Evolutionary conservation across 176 grass and related monocot genomes (phyloP).

Genomic region (Puccinellia tenuiflora): DNA sequence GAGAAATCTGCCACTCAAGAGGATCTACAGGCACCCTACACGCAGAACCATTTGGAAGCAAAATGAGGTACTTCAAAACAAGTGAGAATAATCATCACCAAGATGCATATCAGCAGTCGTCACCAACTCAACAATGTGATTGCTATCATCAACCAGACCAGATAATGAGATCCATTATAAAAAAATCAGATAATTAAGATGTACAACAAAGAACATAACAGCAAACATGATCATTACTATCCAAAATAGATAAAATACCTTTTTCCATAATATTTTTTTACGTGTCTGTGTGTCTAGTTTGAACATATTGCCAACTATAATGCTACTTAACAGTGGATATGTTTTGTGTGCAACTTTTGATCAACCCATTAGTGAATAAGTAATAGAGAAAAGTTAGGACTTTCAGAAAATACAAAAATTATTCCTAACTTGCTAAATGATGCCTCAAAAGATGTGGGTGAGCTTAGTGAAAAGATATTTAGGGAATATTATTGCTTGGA

Average conservation of each 20-base stretch:
- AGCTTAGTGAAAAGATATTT: neutral
- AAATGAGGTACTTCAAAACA: neutral
- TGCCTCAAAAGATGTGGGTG: neutral
- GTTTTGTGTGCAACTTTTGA: neutral
- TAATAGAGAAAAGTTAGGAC: neutral
- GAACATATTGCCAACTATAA: neutral
- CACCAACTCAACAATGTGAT: neutral
- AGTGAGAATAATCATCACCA: neutral
- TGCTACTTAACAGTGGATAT: neutral
- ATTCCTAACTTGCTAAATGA: neutral
- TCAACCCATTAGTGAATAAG: neutral
- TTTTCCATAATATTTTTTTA: neutral
- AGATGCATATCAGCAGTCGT: neutral
- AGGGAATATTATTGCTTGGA: neutral
- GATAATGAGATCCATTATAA: neutral
- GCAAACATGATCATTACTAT: neutral
- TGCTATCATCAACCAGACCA: neutral
- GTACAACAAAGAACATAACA: neutral
- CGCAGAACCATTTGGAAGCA: neutral
- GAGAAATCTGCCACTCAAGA: constrained; percentile 91
- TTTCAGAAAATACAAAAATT: neutral
- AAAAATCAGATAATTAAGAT: neutral
- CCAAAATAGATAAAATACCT: neutral
- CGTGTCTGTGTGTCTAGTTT: neutral
- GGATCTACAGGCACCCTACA: constrained; percentile 95